Evolutionary conservation across 2,329 filamentous ascomycete genomes (phyloP).

Genomic region (Pseudogymnoascus sp.): DNA sequence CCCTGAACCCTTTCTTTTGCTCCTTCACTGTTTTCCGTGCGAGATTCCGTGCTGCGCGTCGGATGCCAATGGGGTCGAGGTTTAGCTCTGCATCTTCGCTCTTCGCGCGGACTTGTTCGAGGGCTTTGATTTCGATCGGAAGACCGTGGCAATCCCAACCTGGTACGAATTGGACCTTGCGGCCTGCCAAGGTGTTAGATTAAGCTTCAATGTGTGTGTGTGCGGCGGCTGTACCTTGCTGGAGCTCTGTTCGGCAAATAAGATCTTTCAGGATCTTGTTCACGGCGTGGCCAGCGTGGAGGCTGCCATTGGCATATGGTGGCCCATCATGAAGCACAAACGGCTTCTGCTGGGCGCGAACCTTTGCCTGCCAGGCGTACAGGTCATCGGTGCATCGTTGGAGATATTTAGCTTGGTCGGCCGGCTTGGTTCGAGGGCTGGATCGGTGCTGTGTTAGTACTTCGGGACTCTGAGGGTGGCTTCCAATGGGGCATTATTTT

Average conservation of each 20-base stretch:
- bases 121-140: slow-evolving; percentile 92
- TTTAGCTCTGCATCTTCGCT: slow-evolving; percentile 29
- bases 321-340: slow-evolving; percentile 94
- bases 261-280: slow-evolving; percentile 98
- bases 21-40: slow-evolving; percentile 62
- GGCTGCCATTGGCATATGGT: slow-evolving; percentile 86
- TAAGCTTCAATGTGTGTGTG: background rate
- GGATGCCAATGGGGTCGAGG: slow-evolving; percentile 52
- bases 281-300: slow-evolving; percentile 90
- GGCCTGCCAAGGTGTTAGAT: slow-evolving; percentile 35
- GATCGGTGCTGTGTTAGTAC: slow-evolving; percentile 12
- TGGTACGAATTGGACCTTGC: slow-evolving; percentile 72
- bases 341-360: slow-evolving; percentile 32
- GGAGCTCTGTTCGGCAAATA: slow-evolving; percentile 73
- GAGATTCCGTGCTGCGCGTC: slow-evolving; percentile 57
- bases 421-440: slow-evolving; percentile 32
- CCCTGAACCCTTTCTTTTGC: slow-evolving; percentile 67
- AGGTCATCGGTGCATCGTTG: slow-evolving; percentile 77
- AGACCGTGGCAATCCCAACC: slow-evolving; percentile 98
- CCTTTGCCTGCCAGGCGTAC: slow-evolving; percentile 73
- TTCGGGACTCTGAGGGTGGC: background rate
- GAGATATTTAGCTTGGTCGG: slow-evolving; percentile 52
- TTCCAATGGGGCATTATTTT: background rate
- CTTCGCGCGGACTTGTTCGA: slow-evolving; percentile 43
- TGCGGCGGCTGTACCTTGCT: slow-evolving; percentile 45